Evolutionary conservation across 2,329 filamentous ascomycete genomes (phyloP).

Genomic region (Emergomyces pasteurianus): DNA sequence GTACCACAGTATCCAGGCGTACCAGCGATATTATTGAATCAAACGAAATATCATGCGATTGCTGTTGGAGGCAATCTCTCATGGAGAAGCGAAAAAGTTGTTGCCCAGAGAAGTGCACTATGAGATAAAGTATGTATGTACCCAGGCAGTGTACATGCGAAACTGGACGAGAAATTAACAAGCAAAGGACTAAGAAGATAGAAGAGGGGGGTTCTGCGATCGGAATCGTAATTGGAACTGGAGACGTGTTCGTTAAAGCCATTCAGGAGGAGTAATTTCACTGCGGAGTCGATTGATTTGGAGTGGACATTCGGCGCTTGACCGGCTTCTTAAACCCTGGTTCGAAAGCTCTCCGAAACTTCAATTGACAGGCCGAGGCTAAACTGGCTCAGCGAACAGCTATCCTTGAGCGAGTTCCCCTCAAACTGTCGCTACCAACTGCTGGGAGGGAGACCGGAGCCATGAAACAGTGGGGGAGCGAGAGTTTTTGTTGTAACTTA

Average conservation of each 20-base stretch:
- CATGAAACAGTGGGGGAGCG: neutral
- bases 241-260: too few species aligned
- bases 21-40: neutral
- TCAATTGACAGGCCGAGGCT: neutral
- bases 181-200: neutral
- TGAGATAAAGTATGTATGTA: neutral
- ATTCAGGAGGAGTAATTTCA: too few species aligned
- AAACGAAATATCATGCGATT: neutral
- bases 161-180: neutral
- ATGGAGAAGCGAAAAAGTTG: neutral
- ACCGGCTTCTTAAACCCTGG: too few species aligned
- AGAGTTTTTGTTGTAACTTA: neutral
- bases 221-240: too few species aligned
- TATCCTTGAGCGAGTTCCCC: neutral
- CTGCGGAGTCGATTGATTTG: too few species aligned
- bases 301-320: too few species aligned
- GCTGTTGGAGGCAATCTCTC: neutral
- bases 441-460: neutral
- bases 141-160: neutral
- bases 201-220: too few species aligned
- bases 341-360: too few species aligned
- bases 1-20: neutral
- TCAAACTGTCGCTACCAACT: neutral
- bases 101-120: neutral
- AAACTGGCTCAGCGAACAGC: neutral